phyloP scores from a whole-genome alignment of 768 basidiomycete species.

The Collybia nuda region DNA sequence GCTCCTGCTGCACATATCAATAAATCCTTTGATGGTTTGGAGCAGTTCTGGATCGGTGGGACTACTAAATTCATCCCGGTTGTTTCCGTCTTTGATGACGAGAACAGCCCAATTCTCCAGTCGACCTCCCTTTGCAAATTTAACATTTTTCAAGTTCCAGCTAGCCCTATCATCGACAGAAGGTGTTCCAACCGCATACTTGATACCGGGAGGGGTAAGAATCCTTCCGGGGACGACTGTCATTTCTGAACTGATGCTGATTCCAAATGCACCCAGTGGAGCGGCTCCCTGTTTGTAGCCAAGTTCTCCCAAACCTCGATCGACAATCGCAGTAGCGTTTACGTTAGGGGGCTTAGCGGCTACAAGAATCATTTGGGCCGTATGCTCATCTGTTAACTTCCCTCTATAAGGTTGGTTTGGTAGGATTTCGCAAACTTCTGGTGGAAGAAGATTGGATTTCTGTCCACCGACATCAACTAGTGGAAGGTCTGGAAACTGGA shows the following conservation, averaged over 20 bases:
- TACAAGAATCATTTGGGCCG: slow-evolving; percentile 66
- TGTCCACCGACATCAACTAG: slow-evolving; percentile 59
- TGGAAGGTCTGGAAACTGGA: slow-evolving; percentile 50
- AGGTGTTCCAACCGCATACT: slow-evolving; percentile 50
- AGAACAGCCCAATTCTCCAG: slow-evolving; percentile 70
- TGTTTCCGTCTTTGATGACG: slow-evolving; percentile 58
- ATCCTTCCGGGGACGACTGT: slow-evolving; percentile 69
- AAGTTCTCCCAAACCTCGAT: slow-evolving; percentile 58
- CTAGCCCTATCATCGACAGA: slow-evolving; percentile 62
- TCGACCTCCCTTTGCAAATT: slow-evolving; percentile 56
- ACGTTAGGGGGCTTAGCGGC: slow-evolving; percentile 72
- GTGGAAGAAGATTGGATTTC: slow-evolving; percentile 53
- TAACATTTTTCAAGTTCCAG: slow-evolving; percentile 74
- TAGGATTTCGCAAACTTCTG: slow-evolving; percentile 73
- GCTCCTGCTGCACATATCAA: slow-evolving; percentile 57
- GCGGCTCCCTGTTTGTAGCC: slow-evolving; percentile 47
- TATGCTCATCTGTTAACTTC: slow-evolving; percentile 67
- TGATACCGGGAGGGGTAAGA: slow-evolving; percentile 58
- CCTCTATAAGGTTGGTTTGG: slow-evolving; percentile 71
- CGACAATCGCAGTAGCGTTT: slow-evolving; percentile 64
- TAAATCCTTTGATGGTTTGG: slow-evolving; percentile 49
- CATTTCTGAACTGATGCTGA: slow-evolving; percentile 63
- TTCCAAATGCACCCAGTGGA: slow-evolving; percentile 56
- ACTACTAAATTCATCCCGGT: slow-evolving; percentile 58
- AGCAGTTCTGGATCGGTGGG: slow-evolving; percentile 53